These are phyloP conservation scores for Truncatella angustata DNA, from an alignment of 2,329 filamentous ascomycete genomes.

Conservation along the genomic window DNA sequence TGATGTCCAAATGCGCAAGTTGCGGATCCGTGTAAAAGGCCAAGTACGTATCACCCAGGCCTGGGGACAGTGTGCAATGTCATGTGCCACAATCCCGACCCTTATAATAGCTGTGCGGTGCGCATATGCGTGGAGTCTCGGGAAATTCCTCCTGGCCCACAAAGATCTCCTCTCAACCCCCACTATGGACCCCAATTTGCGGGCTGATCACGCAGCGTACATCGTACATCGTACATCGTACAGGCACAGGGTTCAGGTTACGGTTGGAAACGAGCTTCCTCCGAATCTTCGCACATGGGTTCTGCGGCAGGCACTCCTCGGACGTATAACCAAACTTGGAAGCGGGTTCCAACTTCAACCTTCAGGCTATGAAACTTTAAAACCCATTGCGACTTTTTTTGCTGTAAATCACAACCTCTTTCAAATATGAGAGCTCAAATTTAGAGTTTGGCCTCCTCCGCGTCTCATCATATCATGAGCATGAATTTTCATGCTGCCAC, in stretches of 20 bases:
- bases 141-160: not conserved
- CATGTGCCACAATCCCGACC: not conserved
- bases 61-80: no score
- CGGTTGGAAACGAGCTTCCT: not conserved
- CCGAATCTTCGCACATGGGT: conserved; percentile 1
- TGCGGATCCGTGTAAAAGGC: no score
- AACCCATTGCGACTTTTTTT: not conserved
- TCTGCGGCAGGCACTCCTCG: conserved; percentile 6
- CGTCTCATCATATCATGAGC: not conserved
- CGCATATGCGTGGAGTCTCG: not conserved
- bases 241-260: not conserved
- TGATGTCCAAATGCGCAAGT: no score
- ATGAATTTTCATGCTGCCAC: not conserved
- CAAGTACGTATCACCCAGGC: no score
- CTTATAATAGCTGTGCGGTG: no score
- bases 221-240: no score
- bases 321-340: conserved; percentile 7
- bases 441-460: not conserved
- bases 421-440: not conserved
- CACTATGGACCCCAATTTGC: conserved; percentile 1
- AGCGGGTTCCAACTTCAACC: conserved; percentile 8
- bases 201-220: conserved; percentile 5
- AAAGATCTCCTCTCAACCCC: not conserved
- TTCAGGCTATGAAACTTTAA: conserved; percentile 6
- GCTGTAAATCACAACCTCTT: not conserved